A percentile compares a stretch with the other conserved stretches of the same genome.
Conservation (phyloP, 164 flowering plant genomes). For the Platanus orientalis region DNA sequence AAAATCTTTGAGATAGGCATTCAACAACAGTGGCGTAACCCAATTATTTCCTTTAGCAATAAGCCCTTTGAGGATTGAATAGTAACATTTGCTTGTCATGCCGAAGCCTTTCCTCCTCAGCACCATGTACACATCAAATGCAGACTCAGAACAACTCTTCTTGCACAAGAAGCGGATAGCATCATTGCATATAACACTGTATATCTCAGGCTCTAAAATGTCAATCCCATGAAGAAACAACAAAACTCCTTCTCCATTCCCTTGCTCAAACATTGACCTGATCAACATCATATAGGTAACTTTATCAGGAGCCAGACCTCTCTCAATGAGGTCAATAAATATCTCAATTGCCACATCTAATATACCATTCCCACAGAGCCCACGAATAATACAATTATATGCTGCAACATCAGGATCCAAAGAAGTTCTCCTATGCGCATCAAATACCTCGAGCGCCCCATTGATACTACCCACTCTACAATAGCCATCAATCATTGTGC, state of each 20-base stretch:
- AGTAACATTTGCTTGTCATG: slow-evolving; percentile 35
- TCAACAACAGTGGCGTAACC: slow-evolving; percentile 31
- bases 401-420: slow-evolving; percentile 29
- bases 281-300: slow-evolving; percentile 34
- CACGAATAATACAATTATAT: slow-evolving; percentile 50
- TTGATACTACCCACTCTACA: slow-evolving; percentile 51
- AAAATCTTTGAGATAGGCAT: slow-evolving; percentile 44
- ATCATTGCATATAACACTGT: slow-evolving; percentile 30
- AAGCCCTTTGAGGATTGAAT: slow-evolving; percentile 39
- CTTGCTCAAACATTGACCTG: slow-evolving; percentile 26
- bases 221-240: slow-evolving; percentile 36
- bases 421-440: slow-evolving; percentile 42
- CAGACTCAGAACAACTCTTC: slow-evolving; percentile 37
- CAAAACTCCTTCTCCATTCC: slow-evolving; percentile 43
- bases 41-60: slow-evolving; percentile 24
- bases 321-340: slow-evolving; percentile 45
- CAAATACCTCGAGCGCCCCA: slow-evolving; percentile 73
- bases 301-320: slow-evolving; percentile 37
- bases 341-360: slow-evolving; percentile 53
- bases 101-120: slow-evolving; percentile 38
- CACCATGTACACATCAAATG: slow-evolving; percentile 32
- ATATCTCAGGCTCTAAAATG: slow-evolving; percentile 21
- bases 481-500: slow-evolving; percentile 63
- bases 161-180: slow-evolving; percentile 51
- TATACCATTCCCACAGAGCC: slow-evolving; percentile 58